phyloP scores from a whole-genome alignment of 2,329 filamentous ascomycete genomes.

The Epichloe aotearoae region DNA sequence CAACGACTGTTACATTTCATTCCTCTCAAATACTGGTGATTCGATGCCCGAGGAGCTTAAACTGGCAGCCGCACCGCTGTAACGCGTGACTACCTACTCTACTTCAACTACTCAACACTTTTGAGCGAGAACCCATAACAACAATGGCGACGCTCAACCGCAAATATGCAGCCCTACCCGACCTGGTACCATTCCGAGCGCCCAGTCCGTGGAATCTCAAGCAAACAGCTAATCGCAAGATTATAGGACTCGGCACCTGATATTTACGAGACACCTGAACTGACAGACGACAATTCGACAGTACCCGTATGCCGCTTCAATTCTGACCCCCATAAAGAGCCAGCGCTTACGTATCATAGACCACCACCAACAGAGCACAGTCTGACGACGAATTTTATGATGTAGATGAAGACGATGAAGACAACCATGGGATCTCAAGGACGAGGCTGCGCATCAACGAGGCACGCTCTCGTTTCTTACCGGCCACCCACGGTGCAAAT shows the following conservation, averaged over 20 bases:
- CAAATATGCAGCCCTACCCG: conserved; percentile 72
- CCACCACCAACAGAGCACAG: conserved; percentile 40
- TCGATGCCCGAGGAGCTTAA: not conserved
- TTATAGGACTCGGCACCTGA: conserved; percentile 77
- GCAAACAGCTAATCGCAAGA: conserved; percentile 10
- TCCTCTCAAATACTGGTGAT: not conserved
- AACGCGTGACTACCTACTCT: not conserved
- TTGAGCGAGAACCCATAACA: not conserved
- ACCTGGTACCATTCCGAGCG: conserved; percentile 43
- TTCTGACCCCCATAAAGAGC: not conserved
- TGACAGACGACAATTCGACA: conserved; percentile 82
- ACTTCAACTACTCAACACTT: not conserved
- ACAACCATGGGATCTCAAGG: conserved; percentile 54
- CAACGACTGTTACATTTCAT: not conserved
- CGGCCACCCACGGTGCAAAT: conserved; percentile 62
- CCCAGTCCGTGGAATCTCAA: conserved; percentile 5
- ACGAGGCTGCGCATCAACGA: conserved; percentile 63
- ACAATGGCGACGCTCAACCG: conserved; percentile 48
- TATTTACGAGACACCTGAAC: conserved; percentile 89
- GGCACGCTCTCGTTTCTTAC: conserved; percentile 68
- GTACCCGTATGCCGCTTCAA: conserved; percentile 47
- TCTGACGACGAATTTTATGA: conserved; percentile 52
- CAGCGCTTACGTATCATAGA: conserved; percentile 25
- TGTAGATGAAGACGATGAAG: conserved; percentile 51
- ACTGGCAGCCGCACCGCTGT: not conserved